Conservation (phyloP, 2,329 filamentous ascomycete genomes). For the Aspergillus persii region DNA sequence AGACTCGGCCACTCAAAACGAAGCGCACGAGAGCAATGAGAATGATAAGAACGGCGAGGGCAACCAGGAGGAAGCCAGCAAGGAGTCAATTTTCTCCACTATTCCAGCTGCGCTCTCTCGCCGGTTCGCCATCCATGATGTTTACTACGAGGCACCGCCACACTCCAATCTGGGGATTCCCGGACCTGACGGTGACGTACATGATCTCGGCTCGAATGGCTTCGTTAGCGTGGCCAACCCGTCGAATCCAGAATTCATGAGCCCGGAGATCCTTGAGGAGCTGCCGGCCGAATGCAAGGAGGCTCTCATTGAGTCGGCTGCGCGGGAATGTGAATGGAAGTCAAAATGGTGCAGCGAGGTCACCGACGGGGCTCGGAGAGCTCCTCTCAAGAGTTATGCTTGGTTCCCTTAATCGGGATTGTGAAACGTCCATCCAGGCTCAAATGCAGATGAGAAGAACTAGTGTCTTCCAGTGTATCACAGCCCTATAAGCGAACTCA, state of each 20-base stretch:
- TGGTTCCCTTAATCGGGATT: conserved; percentile 35
- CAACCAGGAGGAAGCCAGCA: conserved; percentile 3
- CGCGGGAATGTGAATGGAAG: conserved; percentile 70
- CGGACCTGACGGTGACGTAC: conserved; percentile 45
- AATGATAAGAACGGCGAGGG: neutral
- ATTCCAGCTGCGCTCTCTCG: conserved; percentile 59
- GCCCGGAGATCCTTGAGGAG: conserved; percentile 42
- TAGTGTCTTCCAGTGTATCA: too few species aligned
- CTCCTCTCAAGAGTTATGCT: conserved; percentile 38
- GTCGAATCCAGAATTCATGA: conserved; percentile 36
- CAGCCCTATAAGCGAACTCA: neutral
- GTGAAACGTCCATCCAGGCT: too few species aligned
- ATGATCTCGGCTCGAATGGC: conserved; percentile 43
- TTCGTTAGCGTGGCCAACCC: conserved; percentile 37
- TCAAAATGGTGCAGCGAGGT: conserved; percentile 69
- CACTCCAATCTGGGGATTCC: conserved; percentile 59
- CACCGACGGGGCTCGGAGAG: conserved; percentile 46
- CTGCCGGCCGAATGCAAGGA: conserved; percentile 58
- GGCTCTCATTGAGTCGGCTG: conserved; percentile 67
- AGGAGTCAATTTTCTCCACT: conserved; percentile 48
- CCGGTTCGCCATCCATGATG: conserved; percentile 64
- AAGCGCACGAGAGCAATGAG: conserved; percentile 7
- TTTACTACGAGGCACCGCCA: conserved; percentile 57
- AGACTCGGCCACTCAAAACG: conserved; percentile 3
- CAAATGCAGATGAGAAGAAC: neutral